Percentiles rank a stretch among this genome's conserved stretches.
Evolutionary conservation across 1,139 yeast genomes (phyloP).

Genomic region (Magnusiomyces tetraspermus): DNA sequence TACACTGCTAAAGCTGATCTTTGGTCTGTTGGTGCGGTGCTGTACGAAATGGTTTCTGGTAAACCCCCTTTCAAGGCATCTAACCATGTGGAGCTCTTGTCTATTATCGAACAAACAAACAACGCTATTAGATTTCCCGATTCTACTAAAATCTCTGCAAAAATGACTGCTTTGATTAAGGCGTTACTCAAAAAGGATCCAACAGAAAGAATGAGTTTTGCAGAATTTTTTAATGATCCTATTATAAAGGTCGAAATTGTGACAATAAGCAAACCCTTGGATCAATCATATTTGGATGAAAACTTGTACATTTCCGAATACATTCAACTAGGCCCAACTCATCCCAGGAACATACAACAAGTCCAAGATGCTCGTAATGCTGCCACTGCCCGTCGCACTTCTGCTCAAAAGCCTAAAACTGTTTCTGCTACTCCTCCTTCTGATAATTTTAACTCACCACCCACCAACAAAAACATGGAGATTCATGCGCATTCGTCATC

Average conservation of each 20-base stretch:
- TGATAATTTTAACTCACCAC: neutral
- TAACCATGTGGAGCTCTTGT: constrained; percentile 79
- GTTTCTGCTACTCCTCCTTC: neutral
- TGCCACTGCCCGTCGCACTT: neutral
- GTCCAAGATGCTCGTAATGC: neutral
- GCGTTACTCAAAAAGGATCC: constrained; percentile 76
- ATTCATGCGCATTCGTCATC: too few species aligned
- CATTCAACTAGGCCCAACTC: constrained; percentile 26
- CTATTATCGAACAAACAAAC: constrained; percentile 71
- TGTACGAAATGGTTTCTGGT: constrained; percentile 91
- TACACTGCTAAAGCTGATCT: constrained; percentile 95
- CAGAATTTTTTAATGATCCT: constrained; percentile 64
- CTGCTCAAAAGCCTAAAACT: constrained; percentile 5
- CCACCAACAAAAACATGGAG: too few species aligned
- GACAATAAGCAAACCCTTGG: constrained; percentile 46
- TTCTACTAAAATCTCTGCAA: constrained; percentile 42
- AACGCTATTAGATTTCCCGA: constrained; percentile 69
- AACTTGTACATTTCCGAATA: constrained; percentile 79
- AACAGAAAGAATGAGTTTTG: constrained; percentile 75
- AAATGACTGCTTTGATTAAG: constrained; percentile 59
- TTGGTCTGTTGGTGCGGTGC: constrained; percentile 96
- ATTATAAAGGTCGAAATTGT: constrained; percentile 41
- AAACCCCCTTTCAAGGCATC: constrained; percentile 91
- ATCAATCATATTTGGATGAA: constrained; percentile 62
- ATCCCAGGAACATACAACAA: neutral